A percentile compares a stretch with the other conserved stretches of the same genome.
Conservation (phyloP, 2,329 filamentous ascomycete genomes). For the Apiospora pterosperma region DNA sequence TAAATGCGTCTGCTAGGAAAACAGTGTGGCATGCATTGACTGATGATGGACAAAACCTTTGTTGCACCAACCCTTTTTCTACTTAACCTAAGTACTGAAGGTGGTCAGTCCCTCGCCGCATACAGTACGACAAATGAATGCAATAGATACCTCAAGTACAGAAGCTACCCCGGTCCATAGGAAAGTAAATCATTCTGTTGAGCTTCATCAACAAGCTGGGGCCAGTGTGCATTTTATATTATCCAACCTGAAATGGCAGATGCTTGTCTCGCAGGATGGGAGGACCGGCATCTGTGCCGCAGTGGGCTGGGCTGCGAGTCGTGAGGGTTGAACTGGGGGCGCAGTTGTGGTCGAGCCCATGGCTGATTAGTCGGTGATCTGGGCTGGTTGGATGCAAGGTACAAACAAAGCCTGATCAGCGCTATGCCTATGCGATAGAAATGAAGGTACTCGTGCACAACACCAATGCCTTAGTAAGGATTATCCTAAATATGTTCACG, state of each 20-base stretch:
- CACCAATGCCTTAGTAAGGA: background rate
- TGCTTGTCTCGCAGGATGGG: background rate
- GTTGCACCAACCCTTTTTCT: no score
- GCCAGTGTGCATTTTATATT: background rate
- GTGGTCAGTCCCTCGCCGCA: background rate
- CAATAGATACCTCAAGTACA: background rate
- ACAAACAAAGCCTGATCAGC: background rate
- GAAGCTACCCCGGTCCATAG: background rate
- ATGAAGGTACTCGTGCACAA: background rate
- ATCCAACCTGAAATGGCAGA: background rate
- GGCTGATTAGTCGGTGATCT: background rate
- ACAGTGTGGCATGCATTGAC: background rate
- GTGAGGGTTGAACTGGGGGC: background rate
- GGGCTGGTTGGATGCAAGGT: background rate
- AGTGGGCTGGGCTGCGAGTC: background rate
- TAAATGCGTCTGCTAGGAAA: background rate
- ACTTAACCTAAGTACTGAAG: no score
- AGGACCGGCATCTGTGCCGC: background rate
- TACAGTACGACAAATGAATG: background rate
- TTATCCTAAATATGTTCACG: background rate
- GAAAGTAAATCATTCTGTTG: background rate
- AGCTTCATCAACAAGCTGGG: background rate
- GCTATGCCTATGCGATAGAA: slow-evolving; percentile 1
- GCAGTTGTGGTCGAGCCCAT: background rate
- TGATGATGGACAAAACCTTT: background rate